phyloP scores from a whole-genome alignment of 2,329 filamentous ascomycete species.

The Fusarium longipes region DNA sequence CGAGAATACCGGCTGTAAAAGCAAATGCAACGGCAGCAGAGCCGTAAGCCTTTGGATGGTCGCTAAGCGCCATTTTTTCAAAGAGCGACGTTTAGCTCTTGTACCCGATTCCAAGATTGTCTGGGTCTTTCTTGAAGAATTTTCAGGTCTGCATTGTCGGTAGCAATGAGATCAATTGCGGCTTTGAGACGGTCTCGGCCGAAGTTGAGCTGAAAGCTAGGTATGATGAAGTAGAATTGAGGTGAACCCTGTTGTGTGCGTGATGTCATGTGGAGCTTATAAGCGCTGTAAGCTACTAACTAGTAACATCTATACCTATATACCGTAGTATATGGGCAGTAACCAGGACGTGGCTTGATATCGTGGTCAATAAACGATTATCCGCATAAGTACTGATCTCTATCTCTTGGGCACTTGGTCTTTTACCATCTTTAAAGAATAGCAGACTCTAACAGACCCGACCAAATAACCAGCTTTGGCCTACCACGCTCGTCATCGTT shows the following conservation, averaged over 20 bases:
- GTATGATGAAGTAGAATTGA: conserved; percentile 8
- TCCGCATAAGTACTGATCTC: not conserved
- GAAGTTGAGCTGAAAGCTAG: conserved; percentile 6
- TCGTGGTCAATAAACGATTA: not conserved
- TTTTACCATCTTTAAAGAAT: not conserved
- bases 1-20: conserved; percentile 80
- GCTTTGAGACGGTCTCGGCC: conserved; percentile 9
- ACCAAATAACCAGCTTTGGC: too few species aligned
- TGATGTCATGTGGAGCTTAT: conserved; percentile 45
- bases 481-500: not conserved
- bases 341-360: not conserved
- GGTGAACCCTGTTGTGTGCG: conserved; percentile 28
- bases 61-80: conserved; percentile 68
- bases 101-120: conserved; percentile 11
- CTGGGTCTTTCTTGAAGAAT: conserved; percentile 7
- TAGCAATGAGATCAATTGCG: not conserved
- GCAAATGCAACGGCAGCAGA: conserved; percentile 74
- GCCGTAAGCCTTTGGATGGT: conserved; percentile 71
- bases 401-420: not conserved
- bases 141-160: conserved; percentile 31
- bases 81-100: not conserved
- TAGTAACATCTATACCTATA: too few species aligned
- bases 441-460: not conserved
- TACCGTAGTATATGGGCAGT: too few species aligned
- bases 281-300: not conserved